Conservation (phyloP, 148 eudicot species). For the Dianthus caryophyllus region DNA sequence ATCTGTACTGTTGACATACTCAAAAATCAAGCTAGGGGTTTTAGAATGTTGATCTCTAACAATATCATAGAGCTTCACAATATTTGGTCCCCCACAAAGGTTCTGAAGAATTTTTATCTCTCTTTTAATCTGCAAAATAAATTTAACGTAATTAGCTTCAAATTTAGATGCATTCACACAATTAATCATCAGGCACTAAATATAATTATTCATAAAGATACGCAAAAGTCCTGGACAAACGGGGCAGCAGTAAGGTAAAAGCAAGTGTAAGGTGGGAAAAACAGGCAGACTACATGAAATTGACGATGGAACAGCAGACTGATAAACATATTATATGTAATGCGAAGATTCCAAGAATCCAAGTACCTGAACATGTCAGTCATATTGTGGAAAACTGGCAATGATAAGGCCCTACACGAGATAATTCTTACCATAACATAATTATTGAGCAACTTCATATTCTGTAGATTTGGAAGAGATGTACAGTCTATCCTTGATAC, state of each 20-base stretch:
- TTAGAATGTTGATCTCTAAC: slow-evolving; percentile 97
- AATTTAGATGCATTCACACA: background rate
- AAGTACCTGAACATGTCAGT: too few species aligned
- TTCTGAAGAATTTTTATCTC: slow-evolving; percentile 94
- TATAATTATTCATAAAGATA: background rate
- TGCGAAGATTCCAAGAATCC: background rate
- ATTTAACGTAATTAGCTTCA: slow-evolving; percentile 4
- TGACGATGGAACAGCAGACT: background rate
- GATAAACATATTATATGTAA: background rate
- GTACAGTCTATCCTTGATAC: background rate
- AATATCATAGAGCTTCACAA: slow-evolving; percentile 71
- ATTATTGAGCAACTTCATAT: background rate
- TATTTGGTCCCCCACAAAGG: slow-evolving; percentile 85
- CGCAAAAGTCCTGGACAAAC: background rate
- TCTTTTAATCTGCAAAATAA: slow-evolving; percentile 68
- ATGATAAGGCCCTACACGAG: background rate
- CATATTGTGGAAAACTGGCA: too few species aligned
- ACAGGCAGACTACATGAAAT: background rate
- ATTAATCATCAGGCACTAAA: background rate
- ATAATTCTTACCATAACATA: background rate
- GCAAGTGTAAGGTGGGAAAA: background rate
- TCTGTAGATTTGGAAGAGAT: background rate
- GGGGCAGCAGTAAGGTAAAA: background rate
- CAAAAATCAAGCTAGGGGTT: slow-evolving; percentile 95
- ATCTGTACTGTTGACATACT: slow-evolving; percentile 92